Evolutionary conservation across 2,329 filamentous ascomycete genomes (phyloP).

Genomic region (Colletotrichum spaethianum): DNA sequence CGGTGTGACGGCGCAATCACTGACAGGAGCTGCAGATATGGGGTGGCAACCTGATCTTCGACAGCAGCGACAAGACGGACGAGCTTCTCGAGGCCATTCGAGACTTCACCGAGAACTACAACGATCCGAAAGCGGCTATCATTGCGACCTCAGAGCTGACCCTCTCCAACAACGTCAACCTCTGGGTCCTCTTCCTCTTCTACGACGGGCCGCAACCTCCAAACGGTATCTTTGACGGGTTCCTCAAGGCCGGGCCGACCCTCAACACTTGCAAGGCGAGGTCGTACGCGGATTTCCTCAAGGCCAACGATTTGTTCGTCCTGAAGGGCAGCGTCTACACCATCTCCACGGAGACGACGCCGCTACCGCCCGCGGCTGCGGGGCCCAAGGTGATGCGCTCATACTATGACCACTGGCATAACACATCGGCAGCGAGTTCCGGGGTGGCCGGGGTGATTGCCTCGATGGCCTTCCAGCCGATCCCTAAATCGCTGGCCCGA

Average conservation of each 20-base stretch:
- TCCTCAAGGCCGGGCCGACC: constrained; percentile 61
- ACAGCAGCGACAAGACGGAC: constrained; percentile 47
- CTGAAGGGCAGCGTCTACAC: constrained; percentile 53
- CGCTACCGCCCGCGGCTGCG: constrained; percentile 48
- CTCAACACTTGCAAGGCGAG: constrained; percentile 62
- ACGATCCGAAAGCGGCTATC: constrained; percentile 70
- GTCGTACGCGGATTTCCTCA: constrained; percentile 62
- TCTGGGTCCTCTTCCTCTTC: constrained; percentile 74
- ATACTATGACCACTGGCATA: constrained; percentile 52
- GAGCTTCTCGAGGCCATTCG: constrained; percentile 62
- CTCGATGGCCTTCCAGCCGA: constrained; percentile 55
- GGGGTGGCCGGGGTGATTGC: constrained; percentile 43
- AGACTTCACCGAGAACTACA: constrained; percentile 71
- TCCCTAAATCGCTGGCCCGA: constrained; percentile 53
- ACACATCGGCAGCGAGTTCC: constrained; percentile 44
- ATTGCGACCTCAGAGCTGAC: constrained; percentile 69
- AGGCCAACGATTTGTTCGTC: constrained; percentile 53
- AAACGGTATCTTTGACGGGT: constrained; percentile 68
- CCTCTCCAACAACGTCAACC: constrained; percentile 59
- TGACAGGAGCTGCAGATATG: constrained; percentile 49
- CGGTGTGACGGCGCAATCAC: not conserved
- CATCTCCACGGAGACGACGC: constrained; percentile 56
- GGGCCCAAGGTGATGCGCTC: constrained; percentile 49
- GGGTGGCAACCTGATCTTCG: constrained; percentile 60
- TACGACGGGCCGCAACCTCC: constrained; percentile 72